Evolutionary conservation across 306 rosid genomes (phyloP).

Genomic region (Adenanthera pavonina): DNA sequence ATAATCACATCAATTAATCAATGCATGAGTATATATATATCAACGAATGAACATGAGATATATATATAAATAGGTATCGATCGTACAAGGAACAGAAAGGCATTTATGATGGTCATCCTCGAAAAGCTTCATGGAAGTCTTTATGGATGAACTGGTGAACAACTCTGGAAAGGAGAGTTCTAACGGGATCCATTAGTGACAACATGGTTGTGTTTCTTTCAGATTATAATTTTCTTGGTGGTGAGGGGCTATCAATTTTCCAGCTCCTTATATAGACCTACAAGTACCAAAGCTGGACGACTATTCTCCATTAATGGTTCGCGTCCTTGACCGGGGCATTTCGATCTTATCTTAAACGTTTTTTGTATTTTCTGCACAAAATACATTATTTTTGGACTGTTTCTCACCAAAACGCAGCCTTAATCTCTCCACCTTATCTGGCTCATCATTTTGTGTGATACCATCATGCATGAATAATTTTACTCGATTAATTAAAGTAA

Average conservation of each 20-base stretch:
- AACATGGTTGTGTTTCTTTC: neutral
- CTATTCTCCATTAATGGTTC: neutral
- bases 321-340: neutral
- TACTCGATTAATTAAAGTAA: too few species aligned
- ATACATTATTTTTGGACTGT: too few species aligned
- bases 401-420: too few species aligned
- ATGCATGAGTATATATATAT: neutral
- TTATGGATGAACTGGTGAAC: conserved; percentile 37
- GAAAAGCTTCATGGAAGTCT: conserved; percentile 54
- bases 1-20: neutral
- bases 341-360: neutral
- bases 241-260: neutral
- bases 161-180: conserved; percentile 11
- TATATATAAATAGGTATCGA: neutral
- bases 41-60: neutral
- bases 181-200: conserved; percentile 33
- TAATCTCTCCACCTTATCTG: too few species aligned
- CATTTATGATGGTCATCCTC: conserved; percentile 51
- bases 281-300: neutral
- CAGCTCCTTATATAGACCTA: neutral
- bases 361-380: too few species aligned
- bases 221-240: neutral
- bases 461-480: too few species aligned
- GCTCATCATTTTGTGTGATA: too few species aligned
- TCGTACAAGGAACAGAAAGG: conserved; percentile 51